phyloP scores from a whole-genome alignment of 169 alveolate species.

The Blepharisma undulans region DNA sequence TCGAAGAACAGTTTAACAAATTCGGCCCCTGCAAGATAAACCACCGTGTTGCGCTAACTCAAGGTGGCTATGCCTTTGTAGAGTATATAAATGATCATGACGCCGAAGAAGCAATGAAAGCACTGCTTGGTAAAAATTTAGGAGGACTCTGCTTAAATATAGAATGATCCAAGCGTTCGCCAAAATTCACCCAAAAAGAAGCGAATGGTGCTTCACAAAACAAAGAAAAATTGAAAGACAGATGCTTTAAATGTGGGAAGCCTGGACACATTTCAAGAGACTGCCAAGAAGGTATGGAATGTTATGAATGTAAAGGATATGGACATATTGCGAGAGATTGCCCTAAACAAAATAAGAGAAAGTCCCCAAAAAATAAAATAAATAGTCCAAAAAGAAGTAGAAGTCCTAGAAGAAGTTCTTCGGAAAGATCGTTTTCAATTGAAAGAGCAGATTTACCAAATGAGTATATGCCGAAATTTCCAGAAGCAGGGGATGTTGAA shows the following conservation, averaged over 20 bases:
- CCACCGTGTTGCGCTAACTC: slow-evolving; percentile 46
- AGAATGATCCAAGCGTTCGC: slow-evolving; percentile 39
- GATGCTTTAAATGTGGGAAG: slow-evolving; percentile 53
- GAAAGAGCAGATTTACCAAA: not conserved
- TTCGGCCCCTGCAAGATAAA: slow-evolving; percentile 53
- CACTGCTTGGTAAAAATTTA: slow-evolving; percentile 51
- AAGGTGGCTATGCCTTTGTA: slow-evolving; percentile 57
- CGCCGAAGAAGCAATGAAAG: slow-evolving; percentile 52
- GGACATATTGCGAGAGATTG: slow-evolving; percentile 54
- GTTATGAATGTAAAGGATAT: slow-evolving; percentile 47
- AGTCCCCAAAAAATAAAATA: not conserved
- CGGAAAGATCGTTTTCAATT: slow-evolving; percentile 1
- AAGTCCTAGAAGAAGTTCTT: not conserved
- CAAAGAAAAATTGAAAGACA: not conserved
- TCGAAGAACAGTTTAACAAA: slow-evolving; percentile 50
- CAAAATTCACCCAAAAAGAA: slow-evolving; percentile 5
- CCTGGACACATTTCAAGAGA: slow-evolving; percentile 51
- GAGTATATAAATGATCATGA: slow-evolving; percentile 55
- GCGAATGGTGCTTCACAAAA: not conserved
- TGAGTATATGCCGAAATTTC: slow-evolving; percentile 8
- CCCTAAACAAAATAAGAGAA: slow-evolving; percentile 18
- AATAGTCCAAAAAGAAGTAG: not conserved
- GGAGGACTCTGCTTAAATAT: slow-evolving; percentile 56
- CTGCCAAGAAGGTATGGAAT: slow-evolving; percentile 43
- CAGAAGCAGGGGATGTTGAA: not conserved